Conservation (phyloP, 2,329 filamentous ascomycete genomes). For the Hymenoscyphus scutula region DNA sequence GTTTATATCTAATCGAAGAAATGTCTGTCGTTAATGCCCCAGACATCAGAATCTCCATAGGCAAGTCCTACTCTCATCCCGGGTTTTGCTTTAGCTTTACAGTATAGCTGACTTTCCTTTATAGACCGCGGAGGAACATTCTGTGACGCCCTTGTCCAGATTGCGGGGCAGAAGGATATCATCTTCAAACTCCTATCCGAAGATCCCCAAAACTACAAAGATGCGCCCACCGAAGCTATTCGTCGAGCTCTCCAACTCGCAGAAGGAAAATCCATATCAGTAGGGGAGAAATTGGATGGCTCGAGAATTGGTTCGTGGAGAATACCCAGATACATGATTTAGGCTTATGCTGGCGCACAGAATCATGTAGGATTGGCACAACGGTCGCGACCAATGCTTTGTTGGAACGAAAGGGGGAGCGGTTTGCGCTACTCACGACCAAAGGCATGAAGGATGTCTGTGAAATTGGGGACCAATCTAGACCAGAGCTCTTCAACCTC, state of each 20-base stretch:
- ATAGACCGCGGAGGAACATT: slow-evolving; percentile 63
- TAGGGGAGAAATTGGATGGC: slow-evolving; percentile 4
- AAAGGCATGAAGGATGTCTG: slow-evolving; percentile 81
- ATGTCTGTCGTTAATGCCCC: background rate
- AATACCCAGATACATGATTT: background rate
- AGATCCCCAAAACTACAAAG: slow-evolving; percentile 64
- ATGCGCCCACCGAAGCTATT: slow-evolving; percentile 66
- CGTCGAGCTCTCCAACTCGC: slow-evolving; percentile 56
- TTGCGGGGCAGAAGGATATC: slow-evolving; percentile 56
- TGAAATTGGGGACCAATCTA: slow-evolving; percentile 84
- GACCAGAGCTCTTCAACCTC: slow-evolving; percentile 87
- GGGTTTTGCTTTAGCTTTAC: background rate
- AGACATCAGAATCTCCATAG: slow-evolving; percentile 6
- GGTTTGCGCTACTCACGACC: slow-evolving; percentile 82
- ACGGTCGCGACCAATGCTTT: slow-evolving; percentile 81
- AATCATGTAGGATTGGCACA: slow-evolving; percentile 7
- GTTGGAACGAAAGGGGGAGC: slow-evolving; percentile 85
- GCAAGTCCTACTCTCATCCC: background rate
- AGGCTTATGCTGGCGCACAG: background rate
- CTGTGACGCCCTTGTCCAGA: slow-evolving; percentile 61
- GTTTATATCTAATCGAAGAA: background rate
- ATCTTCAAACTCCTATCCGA: slow-evolving; percentile 73
- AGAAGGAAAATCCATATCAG: slow-evolving; percentile 4
- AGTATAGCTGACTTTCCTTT: background rate
- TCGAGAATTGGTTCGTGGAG: slow-evolving; percentile 3